Conservation (phyloP, 2,329 filamentous ascomycete species). For the Fusarium verrucosum region DNA sequence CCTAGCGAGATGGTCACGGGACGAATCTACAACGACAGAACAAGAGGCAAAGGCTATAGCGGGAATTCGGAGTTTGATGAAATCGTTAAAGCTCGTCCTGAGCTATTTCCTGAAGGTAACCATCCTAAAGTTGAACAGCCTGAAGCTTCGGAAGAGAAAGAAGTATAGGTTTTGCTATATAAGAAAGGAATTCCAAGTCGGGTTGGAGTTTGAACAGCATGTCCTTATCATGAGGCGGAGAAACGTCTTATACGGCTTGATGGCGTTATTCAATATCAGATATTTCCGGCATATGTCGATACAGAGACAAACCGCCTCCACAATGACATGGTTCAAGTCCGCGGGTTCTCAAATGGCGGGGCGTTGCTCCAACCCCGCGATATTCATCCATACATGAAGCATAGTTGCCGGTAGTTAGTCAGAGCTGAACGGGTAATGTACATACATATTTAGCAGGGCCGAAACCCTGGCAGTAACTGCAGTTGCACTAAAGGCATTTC, state of each 20-base stretch:
- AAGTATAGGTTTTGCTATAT: background rate
- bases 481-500: slow-evolving; percentile 3
- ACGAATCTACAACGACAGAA: slow-evolving; percentile 47
- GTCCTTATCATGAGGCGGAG: background rate
- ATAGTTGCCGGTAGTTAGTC: too few relatives aligned
- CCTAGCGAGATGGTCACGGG: slow-evolving; percentile 56
- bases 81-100: background rate
- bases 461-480: slow-evolving; percentile 5
- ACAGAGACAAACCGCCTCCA: slow-evolving; percentile 2
- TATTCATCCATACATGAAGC: slow-evolving; percentile 3
- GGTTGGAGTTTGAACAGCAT: background rate
- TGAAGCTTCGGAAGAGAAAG: background rate
- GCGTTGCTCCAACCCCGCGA: slow-evolving; percentile 14
- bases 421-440: slow-evolving; percentile 24
- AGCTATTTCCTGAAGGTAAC: background rate
- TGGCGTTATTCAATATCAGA: background rate
- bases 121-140: too few relatives aligned
- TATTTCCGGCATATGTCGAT: slow-evolving; percentile 1
- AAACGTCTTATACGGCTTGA: background rate
- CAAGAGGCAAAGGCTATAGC: background rate
- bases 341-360: slow-evolving; percentile 5
- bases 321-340: slow-evolving; percentile 8
- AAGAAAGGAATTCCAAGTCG: background rate
- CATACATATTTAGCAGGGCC: too few relatives aligned
- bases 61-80: background rate